phyloP scores from a whole-genome alignment of 2,329 filamentous ascomycete species.

The Rhynchosporium secalis region DNA sequence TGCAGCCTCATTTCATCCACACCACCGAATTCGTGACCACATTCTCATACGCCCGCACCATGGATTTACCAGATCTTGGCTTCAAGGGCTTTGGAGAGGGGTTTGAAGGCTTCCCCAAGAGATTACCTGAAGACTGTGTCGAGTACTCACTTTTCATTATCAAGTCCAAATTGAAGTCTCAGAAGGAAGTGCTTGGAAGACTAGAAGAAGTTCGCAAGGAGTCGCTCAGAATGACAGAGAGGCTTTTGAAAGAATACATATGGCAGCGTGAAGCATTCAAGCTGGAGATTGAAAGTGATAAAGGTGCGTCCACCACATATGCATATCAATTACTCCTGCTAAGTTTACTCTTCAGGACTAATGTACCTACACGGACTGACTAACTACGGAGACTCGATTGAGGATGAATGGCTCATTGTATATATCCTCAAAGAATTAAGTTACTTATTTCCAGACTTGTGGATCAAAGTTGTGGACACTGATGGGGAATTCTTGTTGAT shows the following conservation, averaged over 20 bases:
- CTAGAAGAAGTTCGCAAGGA: slow-evolving; percentile 74
- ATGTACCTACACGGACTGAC: slow-evolving; percentile 73
- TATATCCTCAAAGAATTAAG: slow-evolving; percentile 83
- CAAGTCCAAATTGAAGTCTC: slow-evolving; percentile 54
- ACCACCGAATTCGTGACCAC: neutral
- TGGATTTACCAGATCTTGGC: slow-evolving; percentile 51
- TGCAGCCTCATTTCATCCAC: slow-evolving; percentile 11
- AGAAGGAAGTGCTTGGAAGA: slow-evolving; percentile 56
- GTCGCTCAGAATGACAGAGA: slow-evolving; percentile 60
- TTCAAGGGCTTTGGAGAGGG: slow-evolving; percentile 66
- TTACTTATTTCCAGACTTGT: slow-evolving; percentile 68
- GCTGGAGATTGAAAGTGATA: slow-evolving; percentile 56
- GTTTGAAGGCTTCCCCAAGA: slow-evolving; percentile 58
- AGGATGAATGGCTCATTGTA: slow-evolving; percentile 97
- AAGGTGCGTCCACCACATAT: slow-evolving; percentile 48
- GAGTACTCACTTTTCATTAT: slow-evolving; percentile 81
- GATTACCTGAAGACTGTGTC: slow-evolving; percentile 78
- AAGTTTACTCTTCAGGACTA: slow-evolving; percentile 43
- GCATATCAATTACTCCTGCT: slow-evolving; percentile 18
- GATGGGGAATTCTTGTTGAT: slow-evolving; percentile 96
- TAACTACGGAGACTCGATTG: slow-evolving; percentile 90
- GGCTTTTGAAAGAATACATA: slow-evolving; percentile 79
- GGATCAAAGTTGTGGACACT: slow-evolving; percentile 80
- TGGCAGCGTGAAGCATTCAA: slow-evolving; percentile 88
- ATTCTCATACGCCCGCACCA: slow-evolving; percentile 24